Evolutionary conservation across 1,139 yeast species (phyloP).

Genomic region (Kluyveromyces marxianus): DNA sequence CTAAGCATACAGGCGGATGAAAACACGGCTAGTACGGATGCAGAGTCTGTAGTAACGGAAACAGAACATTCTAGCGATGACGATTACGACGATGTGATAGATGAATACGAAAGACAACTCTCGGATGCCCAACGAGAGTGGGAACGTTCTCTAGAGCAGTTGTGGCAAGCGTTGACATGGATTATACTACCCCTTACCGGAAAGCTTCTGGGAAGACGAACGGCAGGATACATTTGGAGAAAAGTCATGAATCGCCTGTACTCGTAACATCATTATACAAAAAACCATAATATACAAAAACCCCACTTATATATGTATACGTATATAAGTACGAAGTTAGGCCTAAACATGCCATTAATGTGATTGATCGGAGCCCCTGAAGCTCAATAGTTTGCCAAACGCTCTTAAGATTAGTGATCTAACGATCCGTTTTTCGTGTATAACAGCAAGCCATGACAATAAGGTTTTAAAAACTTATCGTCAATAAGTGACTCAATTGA

Average conservation of each 20-base stretch:
- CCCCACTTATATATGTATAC: too few species aligned
- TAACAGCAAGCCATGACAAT: constrained; percentile 2
- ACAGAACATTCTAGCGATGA: constrained; percentile 7
- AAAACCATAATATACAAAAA: too few species aligned
- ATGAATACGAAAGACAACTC: constrained; percentile 15
- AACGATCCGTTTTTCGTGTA: neutral
- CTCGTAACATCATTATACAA: constrained; percentile 4
- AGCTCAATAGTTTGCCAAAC: too few species aligned
- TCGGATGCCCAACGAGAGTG: constrained; percentile 50
- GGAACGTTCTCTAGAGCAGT: constrained; percentile 54
- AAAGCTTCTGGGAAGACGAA: constrained; percentile 49
- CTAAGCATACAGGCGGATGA: too few species aligned
- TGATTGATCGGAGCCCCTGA: too few species aligned
- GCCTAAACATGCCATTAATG: too few species aligned
- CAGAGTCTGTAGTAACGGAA: neutral
- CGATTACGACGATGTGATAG: constrained; percentile 14
- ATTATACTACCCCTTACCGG: constrained; percentile 54
- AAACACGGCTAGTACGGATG: too few species aligned
- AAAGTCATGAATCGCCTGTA: constrained; percentile 17
- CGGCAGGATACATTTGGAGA: constrained; percentile 36
- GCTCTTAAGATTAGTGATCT: too few species aligned
- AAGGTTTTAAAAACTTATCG: constrained; percentile 3
- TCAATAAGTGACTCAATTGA: constrained; percentile 5
- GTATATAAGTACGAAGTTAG: too few species aligned
- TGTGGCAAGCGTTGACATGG: constrained; percentile 44